Base-by-base conservation (phyloP, 2,329 filamentous ascomycete species). In the Aureobasidium sp. region DNA sequence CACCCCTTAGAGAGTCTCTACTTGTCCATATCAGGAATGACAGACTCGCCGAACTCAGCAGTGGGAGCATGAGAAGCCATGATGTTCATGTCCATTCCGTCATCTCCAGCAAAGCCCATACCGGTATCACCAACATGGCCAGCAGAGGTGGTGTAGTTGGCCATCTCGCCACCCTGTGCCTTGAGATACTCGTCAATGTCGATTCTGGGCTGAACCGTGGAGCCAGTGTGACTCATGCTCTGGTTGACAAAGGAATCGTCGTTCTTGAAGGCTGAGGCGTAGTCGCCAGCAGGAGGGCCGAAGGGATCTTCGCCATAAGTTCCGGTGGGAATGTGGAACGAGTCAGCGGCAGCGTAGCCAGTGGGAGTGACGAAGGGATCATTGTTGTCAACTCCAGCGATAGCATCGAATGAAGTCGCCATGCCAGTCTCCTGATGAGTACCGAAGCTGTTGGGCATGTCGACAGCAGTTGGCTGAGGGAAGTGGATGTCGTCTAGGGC, bases 331-430 rank as follows among this genome's bases (percentile, higher is more conserved):
- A 40, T 10, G 42, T 31, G 54, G 54, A 58, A 43, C 36, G 31
- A n/a, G 18, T 16, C 20, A 16, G 23, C 4, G 18, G 40, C 4
- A 6, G 25, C 10, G 11, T 47, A 10, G 10, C n/a, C 56, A 18
- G 42, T n/a, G 25, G 55, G 40, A 58, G 27, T 16, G 25, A 45
- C 20, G 54, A 58, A 58, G 27, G 54, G 54, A 15, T 58, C 54
- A 6, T 48, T 27, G 3, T 29, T n/a, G 33, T 15, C 29, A 7
- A 29, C 15, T 20, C 47, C 27, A 25, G 16, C 18, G 4, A 25
- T 16, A 4, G 27, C 47, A 16, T 50, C 6, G 47, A 20, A 27
- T 9, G 47, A 50, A 7, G 3, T 15, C 47, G 54, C 16, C 18
- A 45, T 43, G 27, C 16, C 25, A 11, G 38, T 33, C 42, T 59